These are phyloP conservation scores for Phaeotremella fagi DNA, from an alignment of 768 basidiomycete genomes.

Conservation along the genomic window DNA sequence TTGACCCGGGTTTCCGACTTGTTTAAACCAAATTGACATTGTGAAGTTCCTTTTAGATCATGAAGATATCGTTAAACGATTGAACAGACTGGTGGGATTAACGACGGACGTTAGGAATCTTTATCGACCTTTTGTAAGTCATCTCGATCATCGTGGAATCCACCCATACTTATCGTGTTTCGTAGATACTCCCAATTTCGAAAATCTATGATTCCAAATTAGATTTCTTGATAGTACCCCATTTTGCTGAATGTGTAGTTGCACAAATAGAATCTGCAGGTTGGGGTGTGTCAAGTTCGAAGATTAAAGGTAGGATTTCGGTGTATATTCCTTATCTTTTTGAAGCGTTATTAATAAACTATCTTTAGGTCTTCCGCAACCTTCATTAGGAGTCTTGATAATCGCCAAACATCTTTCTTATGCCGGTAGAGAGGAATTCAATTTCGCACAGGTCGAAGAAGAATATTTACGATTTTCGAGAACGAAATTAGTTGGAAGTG, in stretches of 20 bases:
- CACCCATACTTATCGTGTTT: background rate
- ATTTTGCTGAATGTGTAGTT: conserved; percentile 13
- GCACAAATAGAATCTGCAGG: conserved; percentile 36
- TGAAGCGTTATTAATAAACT: conserved; percentile 1
- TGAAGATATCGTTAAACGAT: conserved; percentile 9
- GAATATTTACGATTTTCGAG: conserved; percentile 59
- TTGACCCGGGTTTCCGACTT: background rate
- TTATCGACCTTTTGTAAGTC: conserved; percentile 40
- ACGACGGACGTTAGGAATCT: conserved; percentile 43
- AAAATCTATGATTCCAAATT: conserved; percentile 9
- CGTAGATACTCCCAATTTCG: conserved; percentile 22
- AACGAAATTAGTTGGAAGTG: conserved; percentile 45
- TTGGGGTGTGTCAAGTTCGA: conserved; percentile 36
- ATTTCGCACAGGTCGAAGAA: conserved; percentile 86
- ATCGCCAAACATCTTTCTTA: conserved; percentile 73
- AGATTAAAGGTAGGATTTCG: conserved; percentile 34
- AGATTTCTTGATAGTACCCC: conserved; percentile 16
- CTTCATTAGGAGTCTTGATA: conserved; percentile 74
- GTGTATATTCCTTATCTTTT: conserved; percentile 27
- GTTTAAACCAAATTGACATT: conserved; percentile 5
- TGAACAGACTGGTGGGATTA: conserved; percentile 33
- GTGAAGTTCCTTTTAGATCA: conserved; percentile 17
- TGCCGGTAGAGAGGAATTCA: conserved; percentile 72
- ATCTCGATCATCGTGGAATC: background rate
- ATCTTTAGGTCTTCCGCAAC: conserved; percentile 64